These are phyloP conservation scores for Geranomyces variabilis DNA, from an alignment of 192 early-diverging fungal species.

Conservation along the genomic window DNA sequence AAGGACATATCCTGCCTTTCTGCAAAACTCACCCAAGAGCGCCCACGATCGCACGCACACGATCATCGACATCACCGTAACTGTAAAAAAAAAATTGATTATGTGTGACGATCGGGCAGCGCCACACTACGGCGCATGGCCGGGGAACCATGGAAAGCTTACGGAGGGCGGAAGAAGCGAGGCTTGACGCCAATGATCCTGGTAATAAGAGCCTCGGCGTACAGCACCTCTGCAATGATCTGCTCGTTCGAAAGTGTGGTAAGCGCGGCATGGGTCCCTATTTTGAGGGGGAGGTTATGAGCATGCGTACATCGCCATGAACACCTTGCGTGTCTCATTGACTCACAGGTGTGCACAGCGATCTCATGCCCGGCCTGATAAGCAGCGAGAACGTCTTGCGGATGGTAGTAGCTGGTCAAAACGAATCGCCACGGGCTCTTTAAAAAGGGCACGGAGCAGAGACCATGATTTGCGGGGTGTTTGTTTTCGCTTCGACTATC, in stretches of 20 bases:
- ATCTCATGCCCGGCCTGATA: conserved; percentile 47
- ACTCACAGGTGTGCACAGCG: conserved; percentile 42
- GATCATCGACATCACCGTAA: conserved; percentile 71
- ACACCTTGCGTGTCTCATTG: too few species aligned
- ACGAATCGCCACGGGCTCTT: neutral
- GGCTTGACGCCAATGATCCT: conserved; percentile 47
- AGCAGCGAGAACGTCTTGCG: conserved; percentile 12
- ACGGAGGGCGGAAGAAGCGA: conserved; percentile 63
- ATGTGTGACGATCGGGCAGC: too few species aligned
- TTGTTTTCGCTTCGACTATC: neutral
- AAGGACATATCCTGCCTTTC: too few species aligned
- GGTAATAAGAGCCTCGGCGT: conserved; percentile 37
- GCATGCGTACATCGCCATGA: too few species aligned
- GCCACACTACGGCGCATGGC: too few species aligned
- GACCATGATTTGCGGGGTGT: neutral
- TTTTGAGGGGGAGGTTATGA: too few species aligned
- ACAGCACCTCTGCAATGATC: conserved; percentile 63
- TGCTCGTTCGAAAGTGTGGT: conserved; percentile 58
- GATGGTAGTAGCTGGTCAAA: conserved; percentile 27
- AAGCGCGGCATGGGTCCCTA: conserved; percentile 53
- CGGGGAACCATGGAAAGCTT: too few species aligned
- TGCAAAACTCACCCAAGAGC: conserved; percentile 44
- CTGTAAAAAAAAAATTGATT: too few species aligned
- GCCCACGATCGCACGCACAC: conserved; percentile 57
- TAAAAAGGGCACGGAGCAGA: conserved; percentile 13